phyloP scores from a whole-genome alignment of 805 yeast genomes.

The Wickerhamiella australiensis region DNA sequence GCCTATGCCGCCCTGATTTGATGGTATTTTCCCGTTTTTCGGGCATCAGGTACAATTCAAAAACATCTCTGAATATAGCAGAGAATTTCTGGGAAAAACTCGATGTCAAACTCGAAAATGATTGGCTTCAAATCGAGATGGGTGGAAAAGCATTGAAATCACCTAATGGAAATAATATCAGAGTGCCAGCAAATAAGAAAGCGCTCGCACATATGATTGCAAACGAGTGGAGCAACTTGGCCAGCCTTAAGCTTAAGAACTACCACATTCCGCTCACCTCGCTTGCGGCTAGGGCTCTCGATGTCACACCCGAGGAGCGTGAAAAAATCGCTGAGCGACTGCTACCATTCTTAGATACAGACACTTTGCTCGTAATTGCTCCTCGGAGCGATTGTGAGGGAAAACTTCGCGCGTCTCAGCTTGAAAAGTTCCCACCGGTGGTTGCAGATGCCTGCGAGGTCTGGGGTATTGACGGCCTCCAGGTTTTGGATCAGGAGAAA shows the following conservation, averaged over 20 bases:
- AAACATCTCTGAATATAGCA: not conserved
- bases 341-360: conserved; percentile 83
- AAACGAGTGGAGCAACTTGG: conserved; percentile 77
- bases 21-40: not conserved
- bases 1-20: not conserved
- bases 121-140: conserved; percentile 12
- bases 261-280: conserved; percentile 81
- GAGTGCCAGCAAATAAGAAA: conserved; percentile 41
- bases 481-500: conserved; percentile 63
- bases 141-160: conserved; percentile 48
- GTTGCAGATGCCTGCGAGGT: conserved; percentile 53
- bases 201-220: conserved; percentile 58
- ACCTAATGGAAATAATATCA: conserved; percentile 62
- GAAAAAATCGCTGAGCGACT: conserved; percentile 47
- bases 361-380: conserved; percentile 77
- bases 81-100: conserved; percentile 76
- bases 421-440: conserved; percentile 62
- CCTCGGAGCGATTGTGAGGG: conserved; percentile 78
- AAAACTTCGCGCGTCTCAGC: conserved; percentile 63
- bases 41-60: not conserved
- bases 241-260: conserved; percentile 53
- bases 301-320: conserved; percentile 46
- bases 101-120: conserved; percentile 27
- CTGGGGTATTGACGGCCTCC: conserved; percentile 37
- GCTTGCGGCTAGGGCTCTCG: conserved; percentile 74